These are phyloP conservation scores for Leavenworthia alabamica DNA, from an alignment of 345 rosid species.

Conservation along the genomic window DNA sequence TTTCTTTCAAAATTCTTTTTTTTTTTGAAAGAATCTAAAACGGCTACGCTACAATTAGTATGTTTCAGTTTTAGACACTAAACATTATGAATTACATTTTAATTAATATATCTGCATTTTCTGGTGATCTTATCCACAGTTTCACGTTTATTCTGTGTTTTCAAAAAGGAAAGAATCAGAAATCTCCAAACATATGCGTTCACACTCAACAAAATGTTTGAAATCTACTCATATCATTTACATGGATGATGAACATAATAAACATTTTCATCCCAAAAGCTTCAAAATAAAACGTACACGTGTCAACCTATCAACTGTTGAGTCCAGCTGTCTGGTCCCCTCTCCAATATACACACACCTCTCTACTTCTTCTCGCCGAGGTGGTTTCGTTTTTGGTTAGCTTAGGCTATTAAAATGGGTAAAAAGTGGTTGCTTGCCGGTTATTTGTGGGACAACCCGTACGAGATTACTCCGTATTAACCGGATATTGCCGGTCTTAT, in stretches of 20 bases:
- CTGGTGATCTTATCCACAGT: neutral
- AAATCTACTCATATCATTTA: constrained; percentile 19
- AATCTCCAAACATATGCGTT: constrained; percentile 7
- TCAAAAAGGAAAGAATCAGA: neutral
- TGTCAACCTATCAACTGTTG: constrained; percentile 38
- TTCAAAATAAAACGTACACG: constrained; percentile 40
- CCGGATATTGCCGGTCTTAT: constrained; percentile 38
- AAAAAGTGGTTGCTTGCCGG: constrained; percentile 37
- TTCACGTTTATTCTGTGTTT: constrained; percentile 26
- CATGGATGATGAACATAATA: constrained; percentile 24
- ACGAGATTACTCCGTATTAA: constrained; percentile 34
- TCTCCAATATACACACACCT: neutral
- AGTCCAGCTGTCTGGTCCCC: constrained; percentile 40
- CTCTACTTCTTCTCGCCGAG: constrained; percentile 6
- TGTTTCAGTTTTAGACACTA: neutral
- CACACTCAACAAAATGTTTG: constrained; percentile 15
- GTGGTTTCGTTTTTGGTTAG: neutral
- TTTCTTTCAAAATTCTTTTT: no score
- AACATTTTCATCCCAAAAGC: constrained; percentile 1
- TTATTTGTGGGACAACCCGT: constrained; percentile 35
- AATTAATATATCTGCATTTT: neutral
- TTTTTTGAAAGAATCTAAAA: no score
- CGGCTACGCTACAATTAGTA: no score
- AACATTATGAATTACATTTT: neutral
- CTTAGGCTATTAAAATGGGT: neutral